Conservation (phyloP, 2,329 filamentous ascomycete species). For the Fusarium pilosicola region DNA sequence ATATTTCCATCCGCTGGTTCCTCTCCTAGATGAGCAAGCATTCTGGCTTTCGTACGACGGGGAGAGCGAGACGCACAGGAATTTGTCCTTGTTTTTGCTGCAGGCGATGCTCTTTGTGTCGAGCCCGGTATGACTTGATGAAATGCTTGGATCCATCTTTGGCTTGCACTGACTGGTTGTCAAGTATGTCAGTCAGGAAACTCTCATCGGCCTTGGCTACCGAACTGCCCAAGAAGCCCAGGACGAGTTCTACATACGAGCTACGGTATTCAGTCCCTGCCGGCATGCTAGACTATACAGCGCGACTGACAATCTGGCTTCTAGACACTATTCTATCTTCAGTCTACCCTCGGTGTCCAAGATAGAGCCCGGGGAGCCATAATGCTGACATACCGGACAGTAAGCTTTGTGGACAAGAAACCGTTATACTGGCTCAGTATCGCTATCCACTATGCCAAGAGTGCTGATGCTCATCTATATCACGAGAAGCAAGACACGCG, state of each 20-base stretch:
- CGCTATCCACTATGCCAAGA: not conserved
- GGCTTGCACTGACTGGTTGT: not conserved
- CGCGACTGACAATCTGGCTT: not conserved
- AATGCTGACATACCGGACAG: not conserved
- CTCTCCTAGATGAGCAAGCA: not conserved
- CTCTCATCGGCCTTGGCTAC: not conserved
- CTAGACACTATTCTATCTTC: not conserved
- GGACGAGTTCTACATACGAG: not conserved
- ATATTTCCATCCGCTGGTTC: not conserved
- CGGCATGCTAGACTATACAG: not conserved
- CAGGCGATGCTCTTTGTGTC: not conserved
- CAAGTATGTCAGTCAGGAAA: not conserved
- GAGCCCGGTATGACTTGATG: not conserved
- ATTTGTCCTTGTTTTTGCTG: not conserved
- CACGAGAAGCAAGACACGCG: not conserved
- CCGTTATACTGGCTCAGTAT: not conserved
- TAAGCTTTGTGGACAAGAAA: not conserved
- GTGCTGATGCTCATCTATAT: not conserved
- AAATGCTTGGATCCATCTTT: not conserved
- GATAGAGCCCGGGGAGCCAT: not conserved
- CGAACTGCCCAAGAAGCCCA: not conserved
- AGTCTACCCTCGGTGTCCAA: not conserved
- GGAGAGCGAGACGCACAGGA: not conserved
- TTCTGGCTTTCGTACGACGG: not conserved
- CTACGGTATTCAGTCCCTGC: not conserved